Base-by-base conservation (phyloP, 768 basidiomycete species). In the Lactarius akahatsu region DNA sequence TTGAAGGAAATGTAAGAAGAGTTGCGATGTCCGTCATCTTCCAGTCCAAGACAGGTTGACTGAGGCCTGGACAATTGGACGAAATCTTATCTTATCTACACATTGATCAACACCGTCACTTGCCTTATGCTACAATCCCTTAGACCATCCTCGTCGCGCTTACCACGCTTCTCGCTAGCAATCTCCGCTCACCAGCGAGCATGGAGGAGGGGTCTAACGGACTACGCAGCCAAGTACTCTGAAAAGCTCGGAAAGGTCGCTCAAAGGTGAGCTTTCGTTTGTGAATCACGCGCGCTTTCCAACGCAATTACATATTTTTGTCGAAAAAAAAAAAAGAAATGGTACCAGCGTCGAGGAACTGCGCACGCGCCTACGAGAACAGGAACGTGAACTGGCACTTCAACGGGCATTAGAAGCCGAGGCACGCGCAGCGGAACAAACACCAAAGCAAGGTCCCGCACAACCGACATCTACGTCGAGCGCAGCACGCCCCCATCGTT, bases 241-340 rank as follows among this genome's bases (percentile, higher is more conserved):
- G 84, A 88, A 65, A 91, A 90, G 73, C 76, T 96, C 43, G 83
- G 80, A 55, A 78, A 81, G 71, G 82, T 79, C 71, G 87, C 91
- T 50, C 77, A 84, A 73, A 80, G 86, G 91, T 92, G 79, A 81
- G 85, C 76, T 55, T 36, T 47, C 30, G 28, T 69, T 67, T 52
- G 47, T 50, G 47, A 50, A 59, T 69, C 38, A 9, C n/a, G 61
- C 68, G 38, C 57, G 26, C 59, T 65, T 68, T 59, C 65, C 20
- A 40, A 52, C 62, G 57, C 64, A 30, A 4, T 36, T 28, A 43
- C 55, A 4, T 15, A 13, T 30, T 32, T 16, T 63, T 50, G 7
- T 20, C 18, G 43, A 18, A 61, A 38, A 16, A 36, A 30, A 16
- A 36, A 30, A 47, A 36, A 71, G 68, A 62, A 62, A 57, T 26